Percentiles rank a stretch among this genome's conserved stretches.
phyloP scores from a whole-genome alignment of 1,284 basidiomycete species.

The Anthracocystis setariae region DNA sequence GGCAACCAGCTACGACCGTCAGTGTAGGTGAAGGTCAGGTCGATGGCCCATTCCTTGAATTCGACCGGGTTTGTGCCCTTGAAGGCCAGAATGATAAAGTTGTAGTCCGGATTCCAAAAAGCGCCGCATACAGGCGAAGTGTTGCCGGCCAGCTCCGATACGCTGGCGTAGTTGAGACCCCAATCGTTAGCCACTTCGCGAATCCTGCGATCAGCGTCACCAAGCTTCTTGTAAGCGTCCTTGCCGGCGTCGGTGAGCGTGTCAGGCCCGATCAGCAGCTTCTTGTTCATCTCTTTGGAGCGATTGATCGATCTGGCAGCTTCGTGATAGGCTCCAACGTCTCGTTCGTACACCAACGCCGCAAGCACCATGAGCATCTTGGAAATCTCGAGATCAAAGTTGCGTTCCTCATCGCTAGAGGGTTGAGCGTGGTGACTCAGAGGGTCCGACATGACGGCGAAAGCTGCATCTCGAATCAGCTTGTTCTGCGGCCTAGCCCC shows the following conservation, averaged over 20 bases:
- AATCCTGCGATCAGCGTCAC: constrained; percentile 34
- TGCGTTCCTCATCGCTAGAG: constrained; percentile 38
- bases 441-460: constrained; percentile 48
- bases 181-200: constrained; percentile 35
- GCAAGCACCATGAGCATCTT: constrained; percentile 46
- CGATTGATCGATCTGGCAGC: constrained; percentile 17
- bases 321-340: constrained; percentile 16
- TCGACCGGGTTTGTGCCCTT: constrained; percentile 67
- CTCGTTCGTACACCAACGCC: constrained; percentile 47
- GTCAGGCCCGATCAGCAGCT: constrained; percentile 4
- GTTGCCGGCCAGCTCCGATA: constrained; percentile 47
- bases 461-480: constrained; percentile 57
- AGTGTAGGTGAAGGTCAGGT: constrained; percentile 60
- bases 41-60: constrained; percentile 68
- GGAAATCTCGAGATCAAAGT: constrained; percentile 52
- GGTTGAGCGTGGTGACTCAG: constrained; percentile 10
- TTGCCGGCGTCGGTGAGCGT: constrained; percentile 24
- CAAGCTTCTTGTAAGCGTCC: constrained; percentile 22
- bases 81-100: constrained; percentile 50
- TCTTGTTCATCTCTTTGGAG: constrained; percentile 19
- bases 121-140: constrained; percentile 47
- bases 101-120: constrained; percentile 42
- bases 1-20: constrained; percentile 47
- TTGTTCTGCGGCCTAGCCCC: constrained; percentile 40
- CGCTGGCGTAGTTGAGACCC: constrained; percentile 46